Base-by-base conservation (phyloP, 2,329 filamentous ascomycete genomes). In the Diplodia corticola region DNA sequence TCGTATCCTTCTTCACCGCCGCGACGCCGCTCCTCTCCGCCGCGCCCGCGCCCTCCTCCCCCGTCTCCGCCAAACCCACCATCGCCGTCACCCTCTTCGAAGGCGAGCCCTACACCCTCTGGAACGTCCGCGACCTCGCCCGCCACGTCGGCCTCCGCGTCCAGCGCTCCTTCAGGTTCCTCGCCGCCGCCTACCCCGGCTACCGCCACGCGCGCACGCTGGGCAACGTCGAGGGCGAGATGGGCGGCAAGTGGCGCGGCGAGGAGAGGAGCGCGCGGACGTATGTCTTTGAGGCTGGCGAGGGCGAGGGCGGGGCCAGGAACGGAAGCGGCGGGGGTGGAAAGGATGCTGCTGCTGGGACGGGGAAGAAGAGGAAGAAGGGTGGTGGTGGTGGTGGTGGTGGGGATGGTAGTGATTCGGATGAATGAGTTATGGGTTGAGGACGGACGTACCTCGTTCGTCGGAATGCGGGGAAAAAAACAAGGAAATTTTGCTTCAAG, bases 61-160 rank as follows among this genome's bases (percentile, higher is more conserved):
- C 57, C 4, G n/a, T 61, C n/a, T 81, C 79, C 0, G 70, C 80
- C 0, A 81, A 83, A 5, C 88, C 88, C 40, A 78, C 73, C 5
- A 88, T 97, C 64, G 79, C 97, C 63, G 88, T 98, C 24, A 96
- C 93, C 0, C 81, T 98, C 10, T 99, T 99, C 76, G 94, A 97
- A 77, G 91, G 91, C 67, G 90, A 96, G 77, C 95, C 95, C 0
- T 99, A 99, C 77, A 94, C 92, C 2, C 84, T 97, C 0, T 99
- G 95, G 95, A 97, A 98, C 80, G 85, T 98, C 28, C 86, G 89
- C 40, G 94, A 97, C 80, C 82, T 99, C 30, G 95, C 87, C 1
- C 85, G 94, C 6, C 92, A 97, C 76, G 83, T 84, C 4, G 91
- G 90, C 5, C 80, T 94, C 60, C 85, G 86, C 72, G 89, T 93